Conservation (phyloP, 2,329 filamentous ascomycete genomes). For the Ophiocordyceps camponoti-floridani region DNA sequence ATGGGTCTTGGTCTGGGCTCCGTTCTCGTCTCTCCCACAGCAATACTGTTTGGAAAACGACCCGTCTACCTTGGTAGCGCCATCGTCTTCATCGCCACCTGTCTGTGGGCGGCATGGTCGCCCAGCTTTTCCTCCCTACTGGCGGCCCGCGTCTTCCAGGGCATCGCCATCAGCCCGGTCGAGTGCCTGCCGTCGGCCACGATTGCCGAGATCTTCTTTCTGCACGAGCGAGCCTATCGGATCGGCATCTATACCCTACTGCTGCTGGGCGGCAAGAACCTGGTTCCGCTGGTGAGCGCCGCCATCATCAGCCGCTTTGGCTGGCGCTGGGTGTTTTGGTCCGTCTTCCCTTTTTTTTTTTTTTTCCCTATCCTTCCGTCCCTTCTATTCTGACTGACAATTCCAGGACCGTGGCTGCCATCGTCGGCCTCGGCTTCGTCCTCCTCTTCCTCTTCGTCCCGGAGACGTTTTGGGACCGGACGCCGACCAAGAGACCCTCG, state of each 20-base stretch:
- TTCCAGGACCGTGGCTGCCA: slow-evolving; percentile 58
- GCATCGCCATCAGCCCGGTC: slow-evolving; percentile 72
- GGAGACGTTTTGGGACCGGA: slow-evolving; percentile 89
- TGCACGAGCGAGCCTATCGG: slow-evolving; percentile 84
- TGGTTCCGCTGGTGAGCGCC: slow-evolving; percentile 75
- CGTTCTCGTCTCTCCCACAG: slow-evolving; percentile 72
- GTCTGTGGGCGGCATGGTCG: slow-evolving; percentile 74
- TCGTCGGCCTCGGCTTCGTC: slow-evolving; percentile 71
- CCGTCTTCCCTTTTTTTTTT: no score
- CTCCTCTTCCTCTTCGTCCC: slow-evolving; percentile 87
- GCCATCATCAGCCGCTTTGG: slow-evolving; percentile 58
- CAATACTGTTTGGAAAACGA: slow-evolving; percentile 78
- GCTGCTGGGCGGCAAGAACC: slow-evolving; percentile 77
- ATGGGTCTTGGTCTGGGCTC: slow-evolving; percentile 76
- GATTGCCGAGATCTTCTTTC: slow-evolving; percentile 89
- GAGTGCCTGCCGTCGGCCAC: slow-evolving; percentile 88
- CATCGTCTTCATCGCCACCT: slow-evolving; percentile 57
- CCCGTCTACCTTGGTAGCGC: slow-evolving; percentile 72
- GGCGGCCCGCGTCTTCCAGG: slow-evolving; percentile 70
- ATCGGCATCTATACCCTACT: slow-evolving; percentile 87
- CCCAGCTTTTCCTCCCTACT: slow-evolving; percentile 66
- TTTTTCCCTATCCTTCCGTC: background rate
- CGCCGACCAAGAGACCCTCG: slow-evolving; percentile 31
- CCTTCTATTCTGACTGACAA: background rate
- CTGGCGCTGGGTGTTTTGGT: slow-evolving; percentile 90